Conservation (phyloP, 345 rosid species). For the Salix suchowensis region DNA sequence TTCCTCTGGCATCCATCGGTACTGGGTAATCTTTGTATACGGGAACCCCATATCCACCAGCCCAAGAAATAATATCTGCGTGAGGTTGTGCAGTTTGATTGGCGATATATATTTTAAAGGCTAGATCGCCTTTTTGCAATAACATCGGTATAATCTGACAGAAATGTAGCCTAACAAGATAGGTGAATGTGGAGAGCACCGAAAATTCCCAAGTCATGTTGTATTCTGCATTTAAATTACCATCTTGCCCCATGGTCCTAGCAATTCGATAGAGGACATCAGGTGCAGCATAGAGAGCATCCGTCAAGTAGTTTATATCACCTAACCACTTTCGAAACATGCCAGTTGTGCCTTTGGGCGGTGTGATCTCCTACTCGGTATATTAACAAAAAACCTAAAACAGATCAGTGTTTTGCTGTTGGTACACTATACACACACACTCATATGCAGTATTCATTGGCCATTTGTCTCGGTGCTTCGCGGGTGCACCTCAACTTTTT, state of each 20-base stretch:
- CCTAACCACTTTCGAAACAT: conserved; percentile 32
- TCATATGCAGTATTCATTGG: too few species aligned
- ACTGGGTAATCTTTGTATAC: too few species aligned
- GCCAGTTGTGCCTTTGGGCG: not conserved
- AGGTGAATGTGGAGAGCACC: conserved; percentile 5
- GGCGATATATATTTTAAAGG: conserved; percentile 4
- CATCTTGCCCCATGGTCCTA: not conserved
- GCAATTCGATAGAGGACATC: not conserved
- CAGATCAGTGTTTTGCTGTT: too few species aligned
- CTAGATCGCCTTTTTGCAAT: not conserved
- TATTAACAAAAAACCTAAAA: not conserved
- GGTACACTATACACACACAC: too few species aligned
- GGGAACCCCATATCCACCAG: conserved; percentile 6
- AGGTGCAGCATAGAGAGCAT: conserved; percentile 5
- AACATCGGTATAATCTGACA: not conserved
- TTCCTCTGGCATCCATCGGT: too few species aligned
- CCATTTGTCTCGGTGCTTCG: too few species aligned
- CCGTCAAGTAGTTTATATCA: not conserved
- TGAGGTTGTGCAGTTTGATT: not conserved
- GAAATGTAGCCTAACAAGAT: not conserved
- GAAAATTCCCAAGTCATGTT: conserved; percentile 14
- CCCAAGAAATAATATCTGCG: conserved; percentile 3
- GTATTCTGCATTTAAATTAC: not conserved
- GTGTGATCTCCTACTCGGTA: not conserved
- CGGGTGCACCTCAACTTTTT: too few species aligned